These are phyloP conservation scores for Penicillium antarcticum DNA, from an alignment of 495 filamentous ascomycete genomes.

Conservation along the genomic window DNA sequence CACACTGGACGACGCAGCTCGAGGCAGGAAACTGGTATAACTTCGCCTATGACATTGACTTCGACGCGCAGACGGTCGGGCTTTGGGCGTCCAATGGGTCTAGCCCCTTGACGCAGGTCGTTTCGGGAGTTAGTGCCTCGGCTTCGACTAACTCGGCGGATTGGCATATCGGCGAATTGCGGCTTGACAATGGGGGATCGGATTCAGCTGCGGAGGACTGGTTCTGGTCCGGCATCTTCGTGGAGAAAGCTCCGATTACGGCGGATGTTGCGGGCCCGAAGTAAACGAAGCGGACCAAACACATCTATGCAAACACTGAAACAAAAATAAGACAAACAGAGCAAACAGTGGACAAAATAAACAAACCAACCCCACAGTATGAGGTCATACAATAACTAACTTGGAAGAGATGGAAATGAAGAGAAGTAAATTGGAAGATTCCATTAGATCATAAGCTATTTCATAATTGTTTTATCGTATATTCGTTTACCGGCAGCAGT, in stretches of 20 bases:
- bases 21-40: conserved; percentile 67
- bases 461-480: not conserved
- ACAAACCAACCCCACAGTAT: not conserved
- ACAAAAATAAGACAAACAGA: not conserved
- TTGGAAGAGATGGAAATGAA: not conserved
- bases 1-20: conserved; percentile 51
- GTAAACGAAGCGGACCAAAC: not conserved
- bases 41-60: conserved; percentile 64
- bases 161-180: conserved; percentile 71
- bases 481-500: conserved; percentile 38
- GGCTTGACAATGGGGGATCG: conserved; percentile 57
- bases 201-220: conserved; percentile 57
- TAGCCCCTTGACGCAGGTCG: conserved; percentile 52
- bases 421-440: not conserved
- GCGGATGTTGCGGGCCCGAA: conserved; percentile 51
- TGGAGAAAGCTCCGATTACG: conserved; percentile 62
- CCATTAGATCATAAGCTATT: conserved; percentile 3
- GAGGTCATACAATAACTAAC: not conserved
- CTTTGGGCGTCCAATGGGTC: conserved; percentile 66
- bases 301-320: not conserved
- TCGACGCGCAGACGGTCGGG: conserved; percentile 55
- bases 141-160: conserved; percentile 66
- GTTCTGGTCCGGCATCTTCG: conserved; percentile 70
- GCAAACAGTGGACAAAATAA: not conserved
- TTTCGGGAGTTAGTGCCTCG: conserved; percentile 52